Evolutionary conservation across 345 rosid species (phyloP).

Genomic region (Brassica incana): DNA sequence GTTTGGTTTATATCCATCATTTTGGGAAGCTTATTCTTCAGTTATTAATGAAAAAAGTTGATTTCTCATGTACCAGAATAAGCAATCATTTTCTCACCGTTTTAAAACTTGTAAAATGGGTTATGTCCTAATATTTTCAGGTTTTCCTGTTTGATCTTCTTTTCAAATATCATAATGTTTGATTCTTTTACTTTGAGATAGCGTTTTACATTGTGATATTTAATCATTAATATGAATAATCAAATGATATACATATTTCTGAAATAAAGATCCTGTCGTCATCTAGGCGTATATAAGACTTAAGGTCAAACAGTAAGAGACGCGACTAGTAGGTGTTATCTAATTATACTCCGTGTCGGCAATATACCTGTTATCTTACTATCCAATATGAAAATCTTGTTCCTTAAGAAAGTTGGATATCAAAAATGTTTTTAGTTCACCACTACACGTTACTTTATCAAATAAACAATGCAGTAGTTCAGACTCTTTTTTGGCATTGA

Average conservation of each 20-base stretch:
- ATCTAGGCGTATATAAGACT: not conserved
- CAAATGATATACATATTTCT: not conserved
- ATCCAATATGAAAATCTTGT: not conserved
- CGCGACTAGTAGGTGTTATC: not conserved
- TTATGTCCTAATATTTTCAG: not conserved
- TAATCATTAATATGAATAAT: not conserved
- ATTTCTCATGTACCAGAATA: too few species aligned
- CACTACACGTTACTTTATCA: not conserved
- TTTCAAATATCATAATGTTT: not conserved
- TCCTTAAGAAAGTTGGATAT: not conserved
- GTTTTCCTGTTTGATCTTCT: not conserved
- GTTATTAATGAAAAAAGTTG: too few species aligned
- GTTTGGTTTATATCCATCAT: too few species aligned
- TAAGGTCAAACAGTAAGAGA: not conserved
- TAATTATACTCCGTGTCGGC: not conserved
- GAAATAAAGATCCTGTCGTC: not conserved
- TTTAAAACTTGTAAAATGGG: not conserved
- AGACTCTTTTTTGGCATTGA: constrained; percentile 6
- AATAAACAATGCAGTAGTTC: not conserved
- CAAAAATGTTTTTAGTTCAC: not conserved
- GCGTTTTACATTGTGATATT: not conserved
- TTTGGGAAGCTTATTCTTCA: too few species aligned
- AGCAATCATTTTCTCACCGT: too few species aligned
- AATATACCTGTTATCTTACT: not conserved
- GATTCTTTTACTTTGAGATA: not conserved